These are phyloP conservation scores for Solanum aculeatissimum DNA, from an alignment of 305 asterid species.

Conservation along the genomic window DNA sequence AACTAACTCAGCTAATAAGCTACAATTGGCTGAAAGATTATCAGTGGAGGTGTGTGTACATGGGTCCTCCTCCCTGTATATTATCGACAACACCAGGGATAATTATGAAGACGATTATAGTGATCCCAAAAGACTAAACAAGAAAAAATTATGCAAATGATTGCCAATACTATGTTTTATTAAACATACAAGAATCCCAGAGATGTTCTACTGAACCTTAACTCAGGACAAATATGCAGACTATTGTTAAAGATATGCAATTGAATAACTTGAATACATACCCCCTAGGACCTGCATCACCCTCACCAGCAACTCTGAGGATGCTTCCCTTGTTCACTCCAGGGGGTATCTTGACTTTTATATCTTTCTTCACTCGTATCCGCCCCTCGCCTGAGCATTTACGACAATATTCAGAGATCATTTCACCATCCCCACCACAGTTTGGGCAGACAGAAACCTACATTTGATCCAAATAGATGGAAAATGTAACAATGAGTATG, in stretches of 20 bases:
- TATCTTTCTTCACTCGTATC: constrained; percentile 73
- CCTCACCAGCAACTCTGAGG: constrained; percentile 98
- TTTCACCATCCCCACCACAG: constrained; percentile 97
- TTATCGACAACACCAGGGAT: background rate
- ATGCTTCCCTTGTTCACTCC: constrained; percentile 98
- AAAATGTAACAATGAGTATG: background rate
- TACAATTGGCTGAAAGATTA: background rate
- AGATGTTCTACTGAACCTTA: background rate
- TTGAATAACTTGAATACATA: constrained; percentile 22
- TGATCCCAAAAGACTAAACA: background rate
- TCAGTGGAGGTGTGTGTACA: background rate
- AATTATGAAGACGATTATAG: background rate
- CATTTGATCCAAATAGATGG: constrained; percentile 6
- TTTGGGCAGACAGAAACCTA: constrained; percentile 96
- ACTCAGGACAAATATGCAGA: background rate
- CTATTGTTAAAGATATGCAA: constrained; percentile 1
- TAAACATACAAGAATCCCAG: background rate
- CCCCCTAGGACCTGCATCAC: constrained; percentile 99
- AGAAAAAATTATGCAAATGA: background rate
- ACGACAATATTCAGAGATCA: constrained; percentile 91
- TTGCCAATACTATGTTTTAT: background rate
- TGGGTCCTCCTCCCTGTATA: background rate
- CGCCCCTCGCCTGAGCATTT: constrained; percentile 97
- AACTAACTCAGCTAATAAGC: background rate
- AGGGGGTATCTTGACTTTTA: constrained; percentile 97